Conservation (phyloP, 2,329 filamentous ascomycete genomes). For the Chaetomium olivaceum region DNA sequence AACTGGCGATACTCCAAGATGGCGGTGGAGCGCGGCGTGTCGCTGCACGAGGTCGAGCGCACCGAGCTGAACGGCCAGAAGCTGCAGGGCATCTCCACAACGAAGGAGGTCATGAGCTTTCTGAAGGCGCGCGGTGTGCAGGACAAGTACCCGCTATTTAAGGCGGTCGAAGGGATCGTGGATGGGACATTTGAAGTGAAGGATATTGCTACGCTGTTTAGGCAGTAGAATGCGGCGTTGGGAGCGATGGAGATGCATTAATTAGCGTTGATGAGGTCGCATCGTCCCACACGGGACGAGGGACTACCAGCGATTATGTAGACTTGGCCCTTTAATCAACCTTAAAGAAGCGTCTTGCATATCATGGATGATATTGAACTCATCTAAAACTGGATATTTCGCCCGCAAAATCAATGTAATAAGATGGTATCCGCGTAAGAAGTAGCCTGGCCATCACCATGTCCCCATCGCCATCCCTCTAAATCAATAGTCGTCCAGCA, state of each 20-base stretch:
- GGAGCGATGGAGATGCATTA: neutral
- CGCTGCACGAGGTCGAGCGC: conserved; percentile 84
- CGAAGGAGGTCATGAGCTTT: conserved; percentile 87
- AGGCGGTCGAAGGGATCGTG: conserved; percentile 74
- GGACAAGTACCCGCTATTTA: conserved; percentile 87
- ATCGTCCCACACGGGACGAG: conserved; percentile 15
- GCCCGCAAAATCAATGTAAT: neutral
- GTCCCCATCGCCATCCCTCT: neutral
- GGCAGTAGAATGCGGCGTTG: conserved; percentile 16
- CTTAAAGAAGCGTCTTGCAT: neutral
- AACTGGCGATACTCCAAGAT: conserved; percentile 95
- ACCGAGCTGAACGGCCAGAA: conserved; percentile 95
- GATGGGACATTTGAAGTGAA: conserved; percentile 74
- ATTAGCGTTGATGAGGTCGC: neutral
- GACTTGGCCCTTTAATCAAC: neutral
- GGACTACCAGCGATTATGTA: conserved; percentile 1
- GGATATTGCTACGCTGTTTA: conserved; percentile 69
- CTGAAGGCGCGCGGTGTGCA: conserved; percentile 76
- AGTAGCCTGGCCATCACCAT: neutral
- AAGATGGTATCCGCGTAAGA: neutral
- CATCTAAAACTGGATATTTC: neutral
- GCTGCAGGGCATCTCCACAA: conserved; percentile 90
- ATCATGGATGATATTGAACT: neutral
- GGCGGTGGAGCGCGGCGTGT: conserved; percentile 74
- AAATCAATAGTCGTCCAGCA: conserved; percentile 35